Evolutionary conservation across 2,329 filamentous ascomycete genomes (phyloP).

Genomic region (Arthrocladium fulminans): DNA sequence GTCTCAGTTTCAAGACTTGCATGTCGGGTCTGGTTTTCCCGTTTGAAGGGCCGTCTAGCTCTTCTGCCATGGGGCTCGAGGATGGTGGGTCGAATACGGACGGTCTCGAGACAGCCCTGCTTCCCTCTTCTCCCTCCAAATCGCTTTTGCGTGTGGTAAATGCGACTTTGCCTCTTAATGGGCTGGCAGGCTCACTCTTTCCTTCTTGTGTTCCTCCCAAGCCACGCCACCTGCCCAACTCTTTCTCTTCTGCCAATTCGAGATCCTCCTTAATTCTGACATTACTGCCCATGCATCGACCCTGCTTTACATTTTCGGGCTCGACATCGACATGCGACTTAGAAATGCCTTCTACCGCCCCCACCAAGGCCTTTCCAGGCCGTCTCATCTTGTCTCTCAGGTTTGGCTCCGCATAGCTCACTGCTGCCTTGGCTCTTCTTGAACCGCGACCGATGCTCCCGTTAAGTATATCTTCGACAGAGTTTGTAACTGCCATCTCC

Average conservation of each 20-base stretch:
- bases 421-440: conserved; percentile 55
- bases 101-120: conserved; percentile 4
- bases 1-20: background rate
- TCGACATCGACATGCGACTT: conserved; percentile 38
- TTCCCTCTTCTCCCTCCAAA: background rate
- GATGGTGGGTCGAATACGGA: conserved; percentile 1
- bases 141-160: conserved; percentile 24
- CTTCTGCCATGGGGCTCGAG: background rate
- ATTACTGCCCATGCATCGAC: background rate
- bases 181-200: conserved; percentile 19
- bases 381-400: conserved; percentile 75
- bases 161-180: conserved; percentile 17
- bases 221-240: conserved; percentile 15
- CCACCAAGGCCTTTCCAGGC: conserved; percentile 65
- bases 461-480: conserved; percentile 25
- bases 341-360: conserved; percentile 56
- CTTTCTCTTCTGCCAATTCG: conserved; percentile 12
- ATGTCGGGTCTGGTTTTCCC: background rate
- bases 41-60: too few species aligned
- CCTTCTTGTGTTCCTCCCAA: conserved; percentile 7
- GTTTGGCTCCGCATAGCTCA: conserved; percentile 78
- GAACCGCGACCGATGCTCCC: conserved; percentile 52
- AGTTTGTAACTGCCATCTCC: conserved; percentile 20
- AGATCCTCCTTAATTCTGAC: conserved; percentile 14
- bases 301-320: conserved; percentile 21